Percentiles rank a stretch among this genome's conserved stretches.
phyloP scores from a whole-genome alignment of 2,329 filamentous ascomycete species.

The Curvularia spicifera region DNA sequence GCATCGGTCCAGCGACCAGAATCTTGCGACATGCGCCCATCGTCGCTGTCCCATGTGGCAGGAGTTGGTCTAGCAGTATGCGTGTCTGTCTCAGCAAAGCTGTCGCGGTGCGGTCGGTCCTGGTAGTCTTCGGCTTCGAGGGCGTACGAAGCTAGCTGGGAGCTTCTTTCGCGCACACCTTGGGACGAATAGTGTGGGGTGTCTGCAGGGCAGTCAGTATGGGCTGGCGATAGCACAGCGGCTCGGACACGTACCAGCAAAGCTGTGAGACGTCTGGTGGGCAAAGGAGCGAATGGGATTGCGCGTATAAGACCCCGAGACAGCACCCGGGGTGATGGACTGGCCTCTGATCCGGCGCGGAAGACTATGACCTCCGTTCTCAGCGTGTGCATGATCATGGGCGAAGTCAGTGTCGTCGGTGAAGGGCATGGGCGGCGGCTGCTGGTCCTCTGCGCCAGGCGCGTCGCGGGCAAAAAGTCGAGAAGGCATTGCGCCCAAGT shows the following conservation, averaged over 20 bases:
- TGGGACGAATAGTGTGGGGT: conserved; percentile 74
- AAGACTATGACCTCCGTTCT: conserved; percentile 32
- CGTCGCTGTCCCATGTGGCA: conserved; percentile 28
- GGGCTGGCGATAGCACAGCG: conserved; percentile 17
- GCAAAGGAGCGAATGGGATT: conserved; percentile 76
- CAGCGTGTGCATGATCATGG: conserved; percentile 27
- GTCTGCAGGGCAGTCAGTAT: conserved; percentile 59
- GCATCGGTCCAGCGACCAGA: conserved; percentile 55
- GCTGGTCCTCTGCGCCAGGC: conserved; percentile 25
- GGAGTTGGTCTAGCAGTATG: conserved; percentile 5
- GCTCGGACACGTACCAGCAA: conserved; percentile 57
- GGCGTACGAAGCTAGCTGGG: conserved; percentile 82
- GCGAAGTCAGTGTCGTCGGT: conserved; percentile 41
- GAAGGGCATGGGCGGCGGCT: conserved; percentile 39
- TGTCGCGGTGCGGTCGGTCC: conserved; percentile 31
- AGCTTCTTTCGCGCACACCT: conserved; percentile 83
- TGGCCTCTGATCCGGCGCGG: conserved; percentile 38
- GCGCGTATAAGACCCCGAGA: conserved; percentile 44
- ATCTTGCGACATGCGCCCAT: conserved; percentile 38
- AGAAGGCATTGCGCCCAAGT: conserved; percentile 28
- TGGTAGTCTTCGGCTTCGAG: conserved; percentile 56
- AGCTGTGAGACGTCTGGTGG: conserved; percentile 67
- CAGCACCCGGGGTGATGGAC: conserved; percentile 29
- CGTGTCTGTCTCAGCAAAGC: conserved; percentile 27
- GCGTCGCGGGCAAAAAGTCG: conserved; percentile 32